These are phyloP conservation scores for Scedosporium dehoogii DNA, from an alignment of 2,329 filamentous ascomycete species.

Conservation along the genomic window DNA sequence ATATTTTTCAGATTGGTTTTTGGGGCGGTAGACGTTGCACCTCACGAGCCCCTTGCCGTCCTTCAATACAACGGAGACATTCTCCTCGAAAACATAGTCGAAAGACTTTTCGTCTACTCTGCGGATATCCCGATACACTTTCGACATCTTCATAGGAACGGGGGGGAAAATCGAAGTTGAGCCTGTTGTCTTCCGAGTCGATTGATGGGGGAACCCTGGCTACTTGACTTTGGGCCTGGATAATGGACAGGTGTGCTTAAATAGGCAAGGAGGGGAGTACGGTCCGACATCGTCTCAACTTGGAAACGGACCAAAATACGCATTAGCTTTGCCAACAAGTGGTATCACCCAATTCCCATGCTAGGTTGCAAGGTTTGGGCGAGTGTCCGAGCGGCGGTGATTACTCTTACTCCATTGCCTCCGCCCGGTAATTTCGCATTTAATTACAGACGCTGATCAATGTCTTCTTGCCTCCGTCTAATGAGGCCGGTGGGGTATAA, in stretches of 20 bases:
- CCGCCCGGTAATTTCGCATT: too few species aligned
- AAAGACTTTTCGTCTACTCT: slow-evolving; percentile 18
- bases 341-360: too few species aligned
- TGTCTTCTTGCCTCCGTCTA: too few species aligned
- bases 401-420: too few species aligned
- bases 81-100: slow-evolving; percentile 31
- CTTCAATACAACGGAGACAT: slow-evolving; percentile 22
- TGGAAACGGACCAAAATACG: neutral
- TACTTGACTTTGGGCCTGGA: neutral
- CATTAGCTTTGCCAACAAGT: neutral
- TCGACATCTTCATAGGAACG: slow-evolving; percentile 15
- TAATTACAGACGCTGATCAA: too few species aligned
- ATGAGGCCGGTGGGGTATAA: too few species aligned
- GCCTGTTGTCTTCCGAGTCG: neutral
- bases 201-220: too few species aligned
- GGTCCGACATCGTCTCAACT: too few species aligned
- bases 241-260: neutral
- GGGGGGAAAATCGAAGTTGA: neutral
- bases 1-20: slow-evolving; percentile 12
- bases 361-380: too few species aligned
- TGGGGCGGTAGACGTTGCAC: slow-evolving; percentile 28
- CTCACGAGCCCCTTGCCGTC: slow-evolving; percentile 20
- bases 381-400: too few species aligned
- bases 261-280: neutral
- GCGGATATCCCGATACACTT: slow-evolving; percentile 17